Evolutionary conservation across 768 basidiomycete species (phyloP).

Genomic region (Phylloporus sp.): DNA sequence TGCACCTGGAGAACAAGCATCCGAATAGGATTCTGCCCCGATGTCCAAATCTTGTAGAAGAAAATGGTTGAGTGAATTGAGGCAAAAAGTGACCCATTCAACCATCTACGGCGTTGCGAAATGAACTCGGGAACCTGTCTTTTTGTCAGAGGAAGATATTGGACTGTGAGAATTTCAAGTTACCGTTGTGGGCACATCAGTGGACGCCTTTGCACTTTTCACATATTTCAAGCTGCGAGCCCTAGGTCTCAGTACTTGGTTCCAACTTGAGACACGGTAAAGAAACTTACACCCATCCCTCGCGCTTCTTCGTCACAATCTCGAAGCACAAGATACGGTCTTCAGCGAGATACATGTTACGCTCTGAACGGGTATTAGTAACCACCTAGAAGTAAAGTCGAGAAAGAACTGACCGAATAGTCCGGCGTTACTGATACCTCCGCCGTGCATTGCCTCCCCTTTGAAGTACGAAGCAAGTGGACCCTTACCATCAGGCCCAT

Average conservation of each 20-base stretch:
- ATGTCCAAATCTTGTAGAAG: constrained; percentile 84
- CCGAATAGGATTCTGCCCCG: constrained; percentile 85
- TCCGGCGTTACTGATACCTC: constrained; percentile 54
- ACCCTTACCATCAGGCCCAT: constrained; percentile 84
- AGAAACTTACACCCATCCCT: constrained; percentile 70
- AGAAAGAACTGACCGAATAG: constrained; percentile 48
- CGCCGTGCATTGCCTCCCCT: constrained; percentile 83
- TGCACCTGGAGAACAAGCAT: constrained; percentile 64
- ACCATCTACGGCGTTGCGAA: constrained; percentile 86
- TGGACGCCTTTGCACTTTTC: constrained; percentile 90
- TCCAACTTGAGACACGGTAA: not conserved
- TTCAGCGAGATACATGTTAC: constrained; percentile 92
- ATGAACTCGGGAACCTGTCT: constrained; percentile 84
- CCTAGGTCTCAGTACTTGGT: no score
- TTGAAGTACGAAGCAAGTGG: constrained; percentile 92
- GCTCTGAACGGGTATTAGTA: constrained; percentile 37
- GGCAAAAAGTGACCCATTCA: constrained; percentile 89
- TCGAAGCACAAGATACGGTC: constrained; percentile 92
- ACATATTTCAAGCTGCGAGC: constrained; percentile 71
- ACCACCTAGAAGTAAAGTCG: not conserved
- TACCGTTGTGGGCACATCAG: constrained; percentile 88
- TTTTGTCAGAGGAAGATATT: not conserved
- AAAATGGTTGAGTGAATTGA: constrained; percentile 91
- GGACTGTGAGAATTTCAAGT: constrained; percentile 10
- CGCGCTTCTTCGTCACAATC: constrained; percentile 84